phyloP scores from a whole-genome alignment of 148 eudicot species.

The Cornus suecica region DNA sequence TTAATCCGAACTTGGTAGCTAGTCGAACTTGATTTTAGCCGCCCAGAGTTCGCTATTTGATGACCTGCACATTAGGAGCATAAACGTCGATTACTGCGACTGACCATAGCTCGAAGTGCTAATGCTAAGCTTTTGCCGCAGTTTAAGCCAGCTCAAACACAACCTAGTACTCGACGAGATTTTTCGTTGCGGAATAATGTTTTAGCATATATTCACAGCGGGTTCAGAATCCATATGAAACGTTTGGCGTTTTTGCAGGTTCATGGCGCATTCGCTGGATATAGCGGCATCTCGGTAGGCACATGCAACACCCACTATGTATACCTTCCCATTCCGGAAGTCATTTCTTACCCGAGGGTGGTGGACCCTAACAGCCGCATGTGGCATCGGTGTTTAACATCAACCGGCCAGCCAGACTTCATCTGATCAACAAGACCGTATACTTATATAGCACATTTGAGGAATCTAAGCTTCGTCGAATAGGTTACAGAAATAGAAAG shows the following conservation, averaged over 20 bases:
- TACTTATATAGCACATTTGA: background rate
- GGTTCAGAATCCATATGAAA: background rate
- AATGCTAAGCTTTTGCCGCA: background rate
- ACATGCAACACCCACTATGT: slow-evolving; percentile 94
- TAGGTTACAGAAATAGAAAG: slow-evolving; percentile 15
- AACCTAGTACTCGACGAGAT: background rate
- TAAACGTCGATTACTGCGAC: no score
- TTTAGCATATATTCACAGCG: background rate
- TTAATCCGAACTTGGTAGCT: background rate
- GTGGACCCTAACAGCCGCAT: slow-evolving; percentile 96
- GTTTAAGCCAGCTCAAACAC: background rate
- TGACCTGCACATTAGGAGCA: no score
- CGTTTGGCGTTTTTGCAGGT: slow-evolving; percentile 54
- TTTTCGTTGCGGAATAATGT: background rate
- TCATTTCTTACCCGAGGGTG: slow-evolving; percentile 71
- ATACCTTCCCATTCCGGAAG: slow-evolving; percentile 96
- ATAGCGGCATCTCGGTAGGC: slow-evolving; percentile 95
- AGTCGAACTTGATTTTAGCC: background rate
- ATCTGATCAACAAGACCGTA: slow-evolving; percentile 30
- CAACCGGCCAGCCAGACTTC: slow-evolving; percentile 99
- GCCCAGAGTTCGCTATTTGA: no score
- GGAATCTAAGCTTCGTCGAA: slow-evolving; percentile 2
- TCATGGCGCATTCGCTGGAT: slow-evolving; percentile 99
- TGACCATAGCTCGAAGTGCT: background rate
- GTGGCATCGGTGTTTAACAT: slow-evolving; percentile 99